Conservation (phyloP, 768 basidiomycete species). For the Melanogaster broomeanus region DNA sequence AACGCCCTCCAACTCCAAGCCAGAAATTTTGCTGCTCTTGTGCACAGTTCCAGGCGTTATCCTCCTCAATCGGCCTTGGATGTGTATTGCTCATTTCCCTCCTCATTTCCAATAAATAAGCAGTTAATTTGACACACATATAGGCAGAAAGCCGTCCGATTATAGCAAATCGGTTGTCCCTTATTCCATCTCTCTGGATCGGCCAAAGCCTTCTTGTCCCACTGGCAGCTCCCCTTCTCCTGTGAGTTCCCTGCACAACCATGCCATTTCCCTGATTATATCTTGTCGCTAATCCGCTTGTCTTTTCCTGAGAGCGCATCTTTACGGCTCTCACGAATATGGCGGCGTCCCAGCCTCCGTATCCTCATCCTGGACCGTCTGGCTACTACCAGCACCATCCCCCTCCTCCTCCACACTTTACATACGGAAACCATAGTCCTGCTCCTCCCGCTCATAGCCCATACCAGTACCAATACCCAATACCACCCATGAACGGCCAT, state of each 20-base stretch:
- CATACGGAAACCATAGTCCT: slow-evolving; percentile 27
- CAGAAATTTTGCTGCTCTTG: neutral
- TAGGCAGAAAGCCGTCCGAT: neutral
- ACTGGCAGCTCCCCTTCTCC: neutral
- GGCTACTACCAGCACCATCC: slow-evolving; percentile 23
- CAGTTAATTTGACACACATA: neutral
- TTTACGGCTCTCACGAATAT: slow-evolving; percentile 11
- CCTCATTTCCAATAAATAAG: neutral
- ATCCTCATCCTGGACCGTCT: slow-evolving; percentile 29
- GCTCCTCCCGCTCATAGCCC: slow-evolving; percentile 30
- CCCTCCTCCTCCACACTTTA: slow-evolving; percentile 31
- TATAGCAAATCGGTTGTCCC: neutral
- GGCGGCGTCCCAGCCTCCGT: slow-evolving; percentile 26
- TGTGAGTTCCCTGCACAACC: neutral
- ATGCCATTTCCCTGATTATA: neutral
- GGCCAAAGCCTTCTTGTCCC: neutral
- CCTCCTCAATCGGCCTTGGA: neutral
- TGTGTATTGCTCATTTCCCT: neutral
- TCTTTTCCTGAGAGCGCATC: slow-evolving; percentile 8
- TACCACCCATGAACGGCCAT: slow-evolving; percentile 43
- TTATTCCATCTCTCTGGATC: neutral
- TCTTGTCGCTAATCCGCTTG: neutral
- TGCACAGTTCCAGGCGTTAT: neutral
- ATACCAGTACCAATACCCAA: slow-evolving; percentile 41
- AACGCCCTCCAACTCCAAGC: slow-evolving; percentile 1